Evolutionary conservation across 371 early-diverging fungal species (phyloP), one percentile per base, ranked within the genome.

Genomic region (Saksenaea vasiformis): DNA sequence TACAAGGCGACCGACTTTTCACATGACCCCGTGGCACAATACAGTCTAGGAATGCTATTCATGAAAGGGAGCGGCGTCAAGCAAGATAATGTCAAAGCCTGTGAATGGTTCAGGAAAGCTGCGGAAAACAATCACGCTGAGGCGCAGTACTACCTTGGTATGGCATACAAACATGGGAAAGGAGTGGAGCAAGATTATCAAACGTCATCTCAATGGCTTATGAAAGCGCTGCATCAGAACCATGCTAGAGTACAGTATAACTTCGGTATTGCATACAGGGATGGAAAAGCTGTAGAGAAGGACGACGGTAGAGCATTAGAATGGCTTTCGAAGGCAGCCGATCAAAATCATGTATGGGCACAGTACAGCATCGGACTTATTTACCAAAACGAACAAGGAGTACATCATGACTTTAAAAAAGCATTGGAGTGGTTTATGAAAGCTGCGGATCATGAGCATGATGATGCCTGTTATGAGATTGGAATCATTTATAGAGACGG

Each of bases 121-220:
- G 89, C 93, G 0, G 73, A 79, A 36, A 85, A 88, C 47, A 80
- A 82, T 61, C 85, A 85, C 67, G 83, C 88, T 22, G 73, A 88
- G 24, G 90, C 90, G 26, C 90, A 91, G 73, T 90, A 95, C 74
- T 92, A 93, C 70, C 82, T 93, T 7, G 95, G 87, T 10, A 85
- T 87, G 7, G 7, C 31, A 7, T 31, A 31, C 31, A 31, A 31
- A 31, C 31, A 31, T 7, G 31, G 31, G 7, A 31, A 31, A 4
- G 31, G 31, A 2, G 31, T 31, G 7, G 31, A 31, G 31, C 31
- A 31, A 31, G 7, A 7, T 7, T 31, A 31, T 7, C 4, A 31
- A 31, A 31, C 2, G 31, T 31, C 31, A 31, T 31, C 31, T 7
- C 31, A 9, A 54, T 17, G 24, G 38, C 5, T 31, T 15, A 61